phyloP scores from a whole-genome alignment of 148 eudicot species.

The Amaranthus hypochondriacus region DNA sequence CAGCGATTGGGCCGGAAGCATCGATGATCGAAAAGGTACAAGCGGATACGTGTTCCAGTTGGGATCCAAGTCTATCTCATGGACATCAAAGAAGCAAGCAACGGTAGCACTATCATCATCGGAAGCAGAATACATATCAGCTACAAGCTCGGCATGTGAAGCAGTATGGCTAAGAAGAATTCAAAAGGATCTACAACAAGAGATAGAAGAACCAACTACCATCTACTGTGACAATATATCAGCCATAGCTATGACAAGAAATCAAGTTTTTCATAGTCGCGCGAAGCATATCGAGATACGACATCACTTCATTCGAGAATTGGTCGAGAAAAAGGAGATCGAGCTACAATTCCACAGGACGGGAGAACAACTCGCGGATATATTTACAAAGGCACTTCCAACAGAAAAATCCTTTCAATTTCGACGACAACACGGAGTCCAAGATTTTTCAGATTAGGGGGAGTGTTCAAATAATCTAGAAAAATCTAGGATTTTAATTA shows the following conservation, averaged over 20 bases:
- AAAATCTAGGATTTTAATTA: no score
- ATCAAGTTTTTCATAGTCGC: not conserved
- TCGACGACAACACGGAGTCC: not conserved
- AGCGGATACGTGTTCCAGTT: not conserved
- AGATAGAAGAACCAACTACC: not conserved
- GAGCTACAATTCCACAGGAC: not conserved
- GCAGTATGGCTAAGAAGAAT: slow-evolving; percentile 1
- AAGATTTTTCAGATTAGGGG: no score
- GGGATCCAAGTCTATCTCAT: no score
- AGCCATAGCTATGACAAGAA: not conserved
- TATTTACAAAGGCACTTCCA: not conserved
- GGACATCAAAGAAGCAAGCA: not conserved
- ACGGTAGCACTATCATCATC: not conserved
- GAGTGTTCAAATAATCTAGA: no score
- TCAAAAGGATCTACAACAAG: not conserved
- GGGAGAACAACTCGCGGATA: not conserved
- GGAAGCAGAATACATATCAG: not conserved
- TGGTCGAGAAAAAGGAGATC: not conserved
- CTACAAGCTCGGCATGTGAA: slow-evolving; percentile 1
- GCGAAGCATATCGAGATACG: not conserved
- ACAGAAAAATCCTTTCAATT: not conserved
- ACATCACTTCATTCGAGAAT: not conserved
- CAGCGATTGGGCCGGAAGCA: not conserved
- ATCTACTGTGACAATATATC: not conserved
- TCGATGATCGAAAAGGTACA: not conserved